Base-by-base conservation (phyloP, 768 basidiomycete species). In the Brasilioporus rufonigricans region DNA sequence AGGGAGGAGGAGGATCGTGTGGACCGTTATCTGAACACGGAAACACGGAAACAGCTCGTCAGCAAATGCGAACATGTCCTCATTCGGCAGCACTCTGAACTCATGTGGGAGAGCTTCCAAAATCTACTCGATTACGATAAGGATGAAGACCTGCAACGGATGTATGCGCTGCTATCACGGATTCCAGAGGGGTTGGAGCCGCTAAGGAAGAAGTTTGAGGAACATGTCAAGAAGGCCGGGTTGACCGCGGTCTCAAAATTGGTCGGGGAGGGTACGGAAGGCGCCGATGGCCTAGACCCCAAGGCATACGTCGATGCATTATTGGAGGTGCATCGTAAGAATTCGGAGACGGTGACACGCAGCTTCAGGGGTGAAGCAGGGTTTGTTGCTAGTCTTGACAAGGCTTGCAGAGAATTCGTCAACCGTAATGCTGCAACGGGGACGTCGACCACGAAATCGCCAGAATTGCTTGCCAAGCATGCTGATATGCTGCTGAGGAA, bases 81-180 rank as follows among this genome's bases (percentile, higher is more conserved):
- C 60, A 94, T 99, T 63, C 83, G 88, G 53, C 87, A 88, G 60
- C 94, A 96, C 66, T 77, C 86, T 44, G 81, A 84, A 56, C 73
- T 86, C 41, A 89, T 99, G 85, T 91, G 89, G 86, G 92, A 95
- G 56, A 92, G 86, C 71, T 98, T 98, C 78, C 93, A 95, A 71
- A 77, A 76, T 23, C 72, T 94, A 46, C 84, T 95, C 60, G 95
- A 98, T 69, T 93, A 81, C 69, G 96, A 98, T 72, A 92, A 94
- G 71, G 89, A 93, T 54, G 91, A 94, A 71, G 96, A 98, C 65
- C 77, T 99, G 40, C 92, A 92, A 62, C 82, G 95, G 40, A 97
- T 98, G 92, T 98, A 97, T 73, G 79, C 87, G 10, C 77, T 98
- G n/a, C 78, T 98, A 23, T 86, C 89, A 13, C 88, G 95, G 32